Evolutionary conservation across 345 rosid genomes (phyloP), one percentile per base, ranked within the genome.

Genomic region (Reutealis trisperma): DNA sequence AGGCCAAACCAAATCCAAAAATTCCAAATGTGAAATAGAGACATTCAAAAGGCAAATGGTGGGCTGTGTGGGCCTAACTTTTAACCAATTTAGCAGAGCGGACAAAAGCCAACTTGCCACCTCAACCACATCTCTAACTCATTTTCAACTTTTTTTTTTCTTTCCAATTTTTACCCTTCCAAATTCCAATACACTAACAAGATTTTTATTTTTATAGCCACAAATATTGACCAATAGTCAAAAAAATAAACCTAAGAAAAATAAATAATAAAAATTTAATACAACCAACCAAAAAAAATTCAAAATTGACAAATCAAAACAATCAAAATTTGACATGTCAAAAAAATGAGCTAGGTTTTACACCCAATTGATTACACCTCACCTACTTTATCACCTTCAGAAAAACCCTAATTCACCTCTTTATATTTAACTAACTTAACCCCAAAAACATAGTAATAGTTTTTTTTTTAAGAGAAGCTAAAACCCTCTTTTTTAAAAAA

Each of bases 351-450:
- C 81, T 80, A 30, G 61, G 44, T 22, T 62, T 68, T 57, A 21
- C 64, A 64, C 60, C 83, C 79, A 76, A 76, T 25, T 32, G 64
- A 68, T 58, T 63, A 51, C 52, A 6, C 32, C 81, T 63, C 72
- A 47, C 70, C 62, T 24, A 22, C 75, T 58, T 78, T 78, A 60
- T 80, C 70, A 45, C 74, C 10, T 32, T 25, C 52, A 37, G 6
- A 1, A 14, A 64, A 81, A 82, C 79, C 81, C 83, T 75, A 83
- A 78, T 77, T 83, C 81, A 75, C 82, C 75, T 24, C 65, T 9
- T 9, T 45, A 14, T 72, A 25, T 55, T 63, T 75, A 77, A 72
- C 79, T 74, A 24, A 59, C 67, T 66, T 77, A 74, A 67, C 77
- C 74, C 63, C 63, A 70, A 37, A n/a, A 9, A 49, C 58, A 67